These are phyloP conservation scores for Flaveria linearis DNA, from an alignment of 129 eudicot species.

Conservation along the genomic window DNA sequence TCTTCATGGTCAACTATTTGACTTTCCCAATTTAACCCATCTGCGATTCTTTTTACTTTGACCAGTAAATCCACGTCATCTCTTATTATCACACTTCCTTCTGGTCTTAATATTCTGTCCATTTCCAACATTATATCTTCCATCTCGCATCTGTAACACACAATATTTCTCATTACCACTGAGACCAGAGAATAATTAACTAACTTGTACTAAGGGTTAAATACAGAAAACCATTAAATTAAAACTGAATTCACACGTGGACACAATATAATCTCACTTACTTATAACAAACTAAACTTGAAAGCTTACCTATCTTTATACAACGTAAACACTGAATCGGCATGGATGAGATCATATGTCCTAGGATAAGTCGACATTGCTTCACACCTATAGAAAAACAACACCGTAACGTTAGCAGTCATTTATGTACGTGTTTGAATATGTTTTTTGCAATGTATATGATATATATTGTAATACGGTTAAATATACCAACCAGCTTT, in stretches of 20 bases:
- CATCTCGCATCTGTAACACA: conserved; percentile 70
- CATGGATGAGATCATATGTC: conserved; percentile 89
- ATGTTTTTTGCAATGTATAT: not conserved
- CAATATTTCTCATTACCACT: not conserved
- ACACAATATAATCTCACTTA: no score
- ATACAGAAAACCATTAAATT: no score
- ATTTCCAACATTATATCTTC: conserved; percentile 93
- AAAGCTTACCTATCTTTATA: conserved; percentile 66
- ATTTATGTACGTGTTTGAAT: not conserved
- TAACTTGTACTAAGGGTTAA: no score
- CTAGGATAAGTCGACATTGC: conserved; percentile 99
- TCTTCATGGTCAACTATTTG: conserved; percentile 97
- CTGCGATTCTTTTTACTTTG: conserved; percentile 72
- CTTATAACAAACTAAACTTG: not conserved
- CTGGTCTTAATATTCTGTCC: conserved; percentile 93
- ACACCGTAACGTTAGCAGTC: not conserved
- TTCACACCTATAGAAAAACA: conserved; percentile 47
- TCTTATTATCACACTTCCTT: conserved; percentile 79
- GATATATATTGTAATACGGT: not conserved
- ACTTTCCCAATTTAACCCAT: conserved; percentile 82
- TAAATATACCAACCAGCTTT: conserved; percentile 56
- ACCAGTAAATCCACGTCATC: conserved; percentile 88
- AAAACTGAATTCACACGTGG: no score
- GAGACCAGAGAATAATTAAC: no score
- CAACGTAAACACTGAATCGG: conserved; percentile 76